phyloP scores from a whole-genome alignment of 805 yeast species.

The baker's yeast (Saccharomyces cerevisiae) region DNA sequence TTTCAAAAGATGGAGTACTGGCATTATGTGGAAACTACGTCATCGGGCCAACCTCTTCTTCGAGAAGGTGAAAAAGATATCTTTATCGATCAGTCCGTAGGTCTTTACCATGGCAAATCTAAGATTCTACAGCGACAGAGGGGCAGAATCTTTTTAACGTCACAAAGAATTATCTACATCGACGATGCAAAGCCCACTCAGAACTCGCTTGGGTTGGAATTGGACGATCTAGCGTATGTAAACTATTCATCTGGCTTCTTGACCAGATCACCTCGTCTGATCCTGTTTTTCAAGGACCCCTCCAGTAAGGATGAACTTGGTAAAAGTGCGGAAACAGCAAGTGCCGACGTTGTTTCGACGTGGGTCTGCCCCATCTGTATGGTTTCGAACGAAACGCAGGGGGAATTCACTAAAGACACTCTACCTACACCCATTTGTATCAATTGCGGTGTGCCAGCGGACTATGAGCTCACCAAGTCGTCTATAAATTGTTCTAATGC shows the following conservation, averaged over 20 bases:
- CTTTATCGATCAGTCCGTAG: slow-evolving; percentile 48
- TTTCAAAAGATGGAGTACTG: slow-evolving; percentile 21
- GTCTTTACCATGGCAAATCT: slow-evolving; percentile 69
- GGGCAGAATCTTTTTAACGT: slow-evolving; percentile 76
- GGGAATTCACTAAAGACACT: slow-evolving; percentile 7
- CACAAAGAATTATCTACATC: slow-evolving; percentile 62
- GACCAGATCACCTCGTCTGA: slow-evolving; percentile 73
- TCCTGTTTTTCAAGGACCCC: slow-evolving; percentile 30
- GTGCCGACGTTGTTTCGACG: slow-evolving; percentile 1
- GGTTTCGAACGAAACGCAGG: slow-evolving; percentile 28
- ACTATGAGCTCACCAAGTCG: slow-evolving; percentile 29
- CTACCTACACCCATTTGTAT: slow-evolving; percentile 40
- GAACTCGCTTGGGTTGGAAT: slow-evolving; percentile 41
- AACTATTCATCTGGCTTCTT: slow-evolving; percentile 51
- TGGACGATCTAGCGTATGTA: slow-evolving; percentile 34
- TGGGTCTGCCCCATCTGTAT: slow-evolving; percentile 90
- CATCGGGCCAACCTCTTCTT: slow-evolving; percentile 34
- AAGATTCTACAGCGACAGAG: slow-evolving; percentile 57
- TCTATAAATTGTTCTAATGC: slow-evolving; percentile 18
- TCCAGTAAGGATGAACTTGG: slow-evolving; percentile 1
- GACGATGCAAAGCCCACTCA: slow-evolving; percentile 39
- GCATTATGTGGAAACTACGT: slow-evolving; percentile 32
- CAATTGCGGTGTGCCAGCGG: slow-evolving; percentile 55
- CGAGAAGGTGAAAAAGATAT: slow-evolving; percentile 44
- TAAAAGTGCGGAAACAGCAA: background rate